Evolutionary conservation across 331 rosid genomes (phyloP).

Genomic region (Rhamnella rubrinervis): DNA sequence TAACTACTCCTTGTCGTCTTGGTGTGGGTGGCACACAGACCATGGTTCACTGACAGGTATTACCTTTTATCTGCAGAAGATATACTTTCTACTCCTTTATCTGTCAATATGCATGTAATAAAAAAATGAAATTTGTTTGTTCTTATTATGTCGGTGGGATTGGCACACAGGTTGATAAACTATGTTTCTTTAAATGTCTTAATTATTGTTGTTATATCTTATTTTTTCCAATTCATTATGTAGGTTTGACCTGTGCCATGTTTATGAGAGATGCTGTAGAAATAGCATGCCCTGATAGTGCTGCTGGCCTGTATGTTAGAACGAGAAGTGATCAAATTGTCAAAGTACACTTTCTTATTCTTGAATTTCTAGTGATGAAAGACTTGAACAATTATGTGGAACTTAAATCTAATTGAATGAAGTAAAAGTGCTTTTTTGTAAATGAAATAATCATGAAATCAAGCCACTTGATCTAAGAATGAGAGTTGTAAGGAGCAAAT

Average conservation of each 20-base stretch:
- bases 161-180: background rate
- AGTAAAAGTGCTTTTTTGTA: too few relatives aligned
- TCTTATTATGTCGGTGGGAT: background rate
- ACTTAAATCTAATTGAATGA: too few relatives aligned
- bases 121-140: background rate
- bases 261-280: slow-evolving; percentile 70
- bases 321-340: slow-evolving; percentile 77
- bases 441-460: too few relatives aligned
- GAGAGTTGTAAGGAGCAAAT: too few relatives aligned
- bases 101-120: too few relatives aligned
- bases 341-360: slow-evolving; percentile 55
- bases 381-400: background rate
- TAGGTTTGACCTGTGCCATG: slow-evolving; percentile 78
- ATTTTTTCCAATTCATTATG: slow-evolving; percentile 40
- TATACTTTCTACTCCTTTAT: too few relatives aligned
- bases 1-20: slow-evolving; percentile 60
- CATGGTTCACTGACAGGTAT: slow-evolving; percentile 96
- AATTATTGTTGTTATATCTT: slow-evolving; percentile 19
- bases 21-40: slow-evolving; percentile 99
- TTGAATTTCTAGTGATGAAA: slow-evolving; percentile 21
- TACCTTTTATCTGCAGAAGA: background rate
- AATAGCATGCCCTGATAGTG: slow-evolving; percentile 77
- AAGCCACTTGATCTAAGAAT: too few relatives aligned
- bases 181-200: background rate
- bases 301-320: slow-evolving; percentile 81